phyloP scores from a whole-genome alignment of 2,329 filamentous ascomycete species.

The Bertia moriformis region DNA sequence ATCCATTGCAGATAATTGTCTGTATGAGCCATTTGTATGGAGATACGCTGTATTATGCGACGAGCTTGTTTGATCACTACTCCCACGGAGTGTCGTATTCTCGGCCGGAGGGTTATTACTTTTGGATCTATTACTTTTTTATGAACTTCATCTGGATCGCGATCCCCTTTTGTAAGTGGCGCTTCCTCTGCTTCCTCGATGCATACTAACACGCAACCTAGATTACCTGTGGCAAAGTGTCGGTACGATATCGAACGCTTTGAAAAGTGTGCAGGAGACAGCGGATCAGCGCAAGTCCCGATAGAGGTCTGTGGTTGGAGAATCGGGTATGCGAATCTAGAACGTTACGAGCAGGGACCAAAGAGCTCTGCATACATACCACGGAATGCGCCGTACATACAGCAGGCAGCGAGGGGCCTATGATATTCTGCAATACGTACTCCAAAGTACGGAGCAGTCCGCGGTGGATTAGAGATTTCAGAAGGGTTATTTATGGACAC shows the following conservation, averaged over 20 bases:
- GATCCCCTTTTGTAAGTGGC: constrained; percentile 35
- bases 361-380: too few species aligned
- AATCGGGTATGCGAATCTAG: too few species aligned
- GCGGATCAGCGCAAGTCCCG: too few species aligned
- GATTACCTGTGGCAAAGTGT: neutral
- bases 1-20: constrained; percentile 43
- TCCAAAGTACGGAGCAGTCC: too few species aligned
- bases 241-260: neutral
- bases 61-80: constrained; percentile 44
- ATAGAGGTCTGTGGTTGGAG: too few species aligned
- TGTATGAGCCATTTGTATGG: constrained; percentile 51
- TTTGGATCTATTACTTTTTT: constrained; percentile 50
- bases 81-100: constrained; percentile 36
- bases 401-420: too few species aligned
- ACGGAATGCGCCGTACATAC: too few species aligned
- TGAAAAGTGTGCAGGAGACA: neutral
- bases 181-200: neutral
- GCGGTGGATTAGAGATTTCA: too few species aligned
- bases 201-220: neutral
- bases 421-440: too few species aligned
- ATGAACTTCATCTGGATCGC: constrained; percentile 57
- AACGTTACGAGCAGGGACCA: too few species aligned
- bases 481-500: too few species aligned
- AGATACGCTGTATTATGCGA: constrained; percentile 49
- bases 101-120: constrained; percentile 47